Conservation (phyloP, 1,284 basidiomycete species). For the Apiotrichum veenhuisii region DNA sequence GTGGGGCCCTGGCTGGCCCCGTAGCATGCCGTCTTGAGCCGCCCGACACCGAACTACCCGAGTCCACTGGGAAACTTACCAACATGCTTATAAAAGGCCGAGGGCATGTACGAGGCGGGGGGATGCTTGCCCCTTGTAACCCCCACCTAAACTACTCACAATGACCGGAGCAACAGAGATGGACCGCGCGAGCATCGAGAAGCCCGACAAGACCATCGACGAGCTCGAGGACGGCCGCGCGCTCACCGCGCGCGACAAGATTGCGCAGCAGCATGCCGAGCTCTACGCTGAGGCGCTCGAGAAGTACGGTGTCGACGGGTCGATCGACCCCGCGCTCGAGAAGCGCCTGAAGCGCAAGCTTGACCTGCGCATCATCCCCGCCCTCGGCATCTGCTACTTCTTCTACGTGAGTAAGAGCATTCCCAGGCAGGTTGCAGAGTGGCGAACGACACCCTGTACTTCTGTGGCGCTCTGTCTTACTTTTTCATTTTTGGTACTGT, state of each 20-base stretch:
- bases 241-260: neutral
- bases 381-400: slow-evolving; percentile 42
- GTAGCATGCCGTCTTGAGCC: too few species aligned
- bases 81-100: too few species aligned
- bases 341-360: slow-evolving; percentile 40
- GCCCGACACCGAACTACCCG: too few species aligned
- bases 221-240: neutral
- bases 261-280: slow-evolving; percentile 25
- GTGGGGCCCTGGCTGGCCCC: too few species aligned
- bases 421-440: too few species aligned
- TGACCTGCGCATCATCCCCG: slow-evolving; percentile 36
- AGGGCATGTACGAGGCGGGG: too few species aligned
- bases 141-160: neutral
- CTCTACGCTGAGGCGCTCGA: slow-evolving; percentile 43
- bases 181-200: neutral
- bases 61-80: too few species aligned
- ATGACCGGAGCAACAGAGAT: neutral
- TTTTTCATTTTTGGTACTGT: neutral
- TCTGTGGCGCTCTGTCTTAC: neutral
- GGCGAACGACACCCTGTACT: too few species aligned
- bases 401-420: slow-evolving; percentile 29
- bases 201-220: neutral
- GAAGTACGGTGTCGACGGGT: slow-evolving; percentile 36
- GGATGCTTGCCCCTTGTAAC: too few species aligned
- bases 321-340: slow-evolving; percentile 38